Percentiles rank a stretch among this genome's conserved stretches.
Evolutionary conservation across 2,329 filamentous ascomycete genomes (phyloP).

Genomic region (Calcarisporium arbuscula): DNA sequence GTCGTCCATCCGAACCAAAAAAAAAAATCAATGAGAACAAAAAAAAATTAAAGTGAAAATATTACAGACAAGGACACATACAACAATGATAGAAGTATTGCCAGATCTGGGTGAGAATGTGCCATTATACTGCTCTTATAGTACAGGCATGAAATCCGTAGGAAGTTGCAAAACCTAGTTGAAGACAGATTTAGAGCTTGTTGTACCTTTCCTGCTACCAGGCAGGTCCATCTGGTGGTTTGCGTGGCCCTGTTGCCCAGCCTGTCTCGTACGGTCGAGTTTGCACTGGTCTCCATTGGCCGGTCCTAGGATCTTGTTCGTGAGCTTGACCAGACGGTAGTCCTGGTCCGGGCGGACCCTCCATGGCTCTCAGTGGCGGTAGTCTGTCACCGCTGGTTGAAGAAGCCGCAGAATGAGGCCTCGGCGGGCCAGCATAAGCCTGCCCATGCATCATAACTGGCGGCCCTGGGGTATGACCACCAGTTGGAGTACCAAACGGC

Average conservation of each 20-base stretch:
- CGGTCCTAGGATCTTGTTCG: constrained; percentile 28
- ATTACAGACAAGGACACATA: too few species aligned
- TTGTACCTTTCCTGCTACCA: too few species aligned
- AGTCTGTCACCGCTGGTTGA: constrained; percentile 35
- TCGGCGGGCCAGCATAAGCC: constrained; percentile 29
- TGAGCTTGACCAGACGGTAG: constrained; percentile 20
- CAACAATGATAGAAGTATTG: too few species aligned
- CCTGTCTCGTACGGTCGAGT: constrained; percentile 26
- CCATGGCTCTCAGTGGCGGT: constrained; percentile 41
- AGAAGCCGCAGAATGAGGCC: constrained; percentile 31
- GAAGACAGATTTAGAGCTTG: too few species aligned
- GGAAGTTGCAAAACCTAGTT: too few species aligned
- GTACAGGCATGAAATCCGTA: too few species aligned
- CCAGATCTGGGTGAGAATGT: too few species aligned
- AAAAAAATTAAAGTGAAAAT: too few species aligned
- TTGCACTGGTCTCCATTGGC: constrained; percentile 28
- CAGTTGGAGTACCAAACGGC: constrained; percentile 30
- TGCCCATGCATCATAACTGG: constrained; percentile 35
- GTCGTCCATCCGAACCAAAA: too few species aligned
- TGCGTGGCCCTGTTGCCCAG: constrained; percentile 27
- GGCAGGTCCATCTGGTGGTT: constrained; percentile 2
- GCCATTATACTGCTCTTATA: too few species aligned
- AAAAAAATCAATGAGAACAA: too few species aligned
- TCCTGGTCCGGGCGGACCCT: constrained; percentile 23
- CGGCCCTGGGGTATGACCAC: constrained; percentile 28